Conservation (phyloP, 148 eudicot species). For the Talinum fruticosum region DNA sequence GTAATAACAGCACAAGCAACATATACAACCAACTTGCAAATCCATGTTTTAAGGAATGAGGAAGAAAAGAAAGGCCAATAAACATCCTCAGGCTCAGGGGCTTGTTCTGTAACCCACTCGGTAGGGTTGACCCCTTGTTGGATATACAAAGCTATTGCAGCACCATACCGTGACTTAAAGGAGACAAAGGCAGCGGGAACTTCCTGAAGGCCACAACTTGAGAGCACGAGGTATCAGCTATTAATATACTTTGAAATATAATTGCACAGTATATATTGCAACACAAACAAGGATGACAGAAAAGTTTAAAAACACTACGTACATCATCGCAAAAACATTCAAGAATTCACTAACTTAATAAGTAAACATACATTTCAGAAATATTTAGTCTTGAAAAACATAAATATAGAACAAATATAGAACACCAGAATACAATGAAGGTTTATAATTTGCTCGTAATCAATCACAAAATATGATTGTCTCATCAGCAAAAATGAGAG, state of each 20-base stretch:
- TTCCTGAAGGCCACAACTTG: conserved; percentile 41
- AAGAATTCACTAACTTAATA: neutral
- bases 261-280: neutral
- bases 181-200: conserved; percentile 88
- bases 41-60: conserved; percentile 66
- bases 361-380: neutral
- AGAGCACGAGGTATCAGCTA: conserved; percentile 12
- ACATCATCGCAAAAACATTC: too few species aligned
- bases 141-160: conserved; percentile 60
- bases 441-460: too few species aligned
- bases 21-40: conserved; percentile 50
- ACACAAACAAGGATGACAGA: neutral
- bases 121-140: conserved; percentile 79
- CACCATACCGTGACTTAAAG: conserved; percentile 76
- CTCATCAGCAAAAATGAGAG: too few species aligned
- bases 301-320: too few species aligned
- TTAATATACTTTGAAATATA: neutral
- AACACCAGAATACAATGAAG: too few species aligned
- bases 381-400: neutral
- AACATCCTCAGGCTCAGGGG: conserved; percentile 88
- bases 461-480: too few species aligned
- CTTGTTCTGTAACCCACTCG: conserved; percentile 79
- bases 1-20: conserved; percentile 47
- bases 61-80: conserved; percentile 91
- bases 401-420: neutral